phyloP scores from a whole-genome alignment of 345 rosid genomes.

The Salix viminalis region DNA sequence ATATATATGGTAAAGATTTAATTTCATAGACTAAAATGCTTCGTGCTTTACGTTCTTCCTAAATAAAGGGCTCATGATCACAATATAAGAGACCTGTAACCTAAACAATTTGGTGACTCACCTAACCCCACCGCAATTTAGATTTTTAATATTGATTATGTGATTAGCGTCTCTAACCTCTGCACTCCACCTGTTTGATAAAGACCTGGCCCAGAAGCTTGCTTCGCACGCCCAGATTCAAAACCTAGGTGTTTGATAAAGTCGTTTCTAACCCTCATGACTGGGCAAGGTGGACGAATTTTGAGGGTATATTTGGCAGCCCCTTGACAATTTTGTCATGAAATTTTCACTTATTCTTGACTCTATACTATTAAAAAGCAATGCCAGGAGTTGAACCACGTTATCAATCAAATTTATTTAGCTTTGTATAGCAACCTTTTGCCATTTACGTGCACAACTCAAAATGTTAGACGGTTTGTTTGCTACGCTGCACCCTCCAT shows the following conservation, averaged over 20 bases:
- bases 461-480: neutral
- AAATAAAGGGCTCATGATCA: neutral
- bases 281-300: neutral
- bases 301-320: neutral
- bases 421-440: neutral
- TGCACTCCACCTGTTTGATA: neutral
- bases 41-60: neutral
- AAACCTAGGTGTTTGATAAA: neutral
- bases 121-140: slow-evolving; percentile 4
- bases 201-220: neutral
- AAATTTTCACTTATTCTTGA: neutral
- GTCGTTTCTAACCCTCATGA: neutral
- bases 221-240: neutral
- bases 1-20: too few relatives aligned
- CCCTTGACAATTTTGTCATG: neutral
- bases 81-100: neutral
- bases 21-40: too few relatives aligned
- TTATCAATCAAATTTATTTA: neutral
- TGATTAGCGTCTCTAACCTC: neutral
- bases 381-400: slow-evolving; percentile 8
- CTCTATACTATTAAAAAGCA: neutral
- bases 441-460: slow-evolving; percentile 23
- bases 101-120: neutral
- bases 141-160: neutral
- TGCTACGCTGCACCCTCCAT: neutral